Percentiles rank a stretch among this genome's conserved stretches.
Conservation (phyloP, 441 rosid species). For the Jatropha multifida region DNA sequence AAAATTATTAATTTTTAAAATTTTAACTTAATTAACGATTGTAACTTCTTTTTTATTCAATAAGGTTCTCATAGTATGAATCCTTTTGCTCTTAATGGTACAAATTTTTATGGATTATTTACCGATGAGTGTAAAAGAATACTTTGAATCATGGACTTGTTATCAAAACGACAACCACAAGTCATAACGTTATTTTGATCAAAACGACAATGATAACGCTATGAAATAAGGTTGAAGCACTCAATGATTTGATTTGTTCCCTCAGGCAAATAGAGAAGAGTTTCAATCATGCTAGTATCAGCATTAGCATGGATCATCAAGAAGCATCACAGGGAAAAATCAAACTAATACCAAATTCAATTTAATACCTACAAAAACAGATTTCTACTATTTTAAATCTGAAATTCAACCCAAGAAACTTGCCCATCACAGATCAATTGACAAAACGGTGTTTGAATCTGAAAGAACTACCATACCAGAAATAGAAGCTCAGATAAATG, state of each 20-base stretch:
- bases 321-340: conserved; percentile 46
- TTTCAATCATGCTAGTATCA: conserved; percentile 37
- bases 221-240: too few relatives aligned
- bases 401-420: neutral
- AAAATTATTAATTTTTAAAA: too few relatives aligned
- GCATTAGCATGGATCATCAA: conserved; percentile 60
- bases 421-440: neutral
- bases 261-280: conserved; percentile 28
- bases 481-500: conserved; percentile 48
- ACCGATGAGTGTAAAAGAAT: too few relatives aligned
- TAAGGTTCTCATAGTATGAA: too few relatives aligned
- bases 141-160: too few relatives aligned
- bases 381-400: neutral
- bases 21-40: too few relatives aligned
- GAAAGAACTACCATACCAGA: neutral
- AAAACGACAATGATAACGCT: too few relatives aligned
- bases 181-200: too few relatives aligned
- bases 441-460: neutral
- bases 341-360: neutral
- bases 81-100: too few relatives aligned
- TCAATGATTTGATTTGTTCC: conserved; percentile 23
- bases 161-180: too few relatives aligned
- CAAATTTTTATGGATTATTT: too few relatives aligned
- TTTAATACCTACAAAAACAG: neutral
- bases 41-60: too few relatives aligned